phyloP scores from a whole-genome alignment of 2,329 filamentous ascomycete genomes.

The Hortaea werneckii region DNA sequence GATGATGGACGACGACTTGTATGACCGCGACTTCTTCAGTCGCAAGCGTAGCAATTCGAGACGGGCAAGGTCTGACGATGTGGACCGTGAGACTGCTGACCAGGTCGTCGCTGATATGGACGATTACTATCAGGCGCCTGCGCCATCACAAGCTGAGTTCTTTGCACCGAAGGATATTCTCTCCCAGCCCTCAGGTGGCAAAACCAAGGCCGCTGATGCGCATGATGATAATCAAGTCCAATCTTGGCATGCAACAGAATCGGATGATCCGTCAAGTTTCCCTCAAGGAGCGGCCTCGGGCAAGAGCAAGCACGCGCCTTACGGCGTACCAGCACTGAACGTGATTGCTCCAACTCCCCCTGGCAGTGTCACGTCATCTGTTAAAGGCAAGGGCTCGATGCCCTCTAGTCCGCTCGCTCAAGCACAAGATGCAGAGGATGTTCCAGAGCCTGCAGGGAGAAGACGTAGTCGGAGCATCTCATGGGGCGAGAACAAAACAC shows the following conservation, averaged over 20 bases:
- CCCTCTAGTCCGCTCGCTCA: constrained; percentile 25
- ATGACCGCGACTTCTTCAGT: constrained; percentile 37
- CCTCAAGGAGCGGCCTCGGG: constrained; percentile 4
- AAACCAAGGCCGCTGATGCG: constrained; percentile 28
- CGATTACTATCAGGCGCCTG: constrained; percentile 27
- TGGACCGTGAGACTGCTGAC: constrained; percentile 24
- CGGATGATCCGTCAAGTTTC: constrained; percentile 9
- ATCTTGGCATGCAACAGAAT: constrained; percentile 32
- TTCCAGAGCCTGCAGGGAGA: constrained; percentile 7
- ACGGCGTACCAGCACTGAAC: constrained; percentile 42
- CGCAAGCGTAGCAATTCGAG: constrained; percentile 20
- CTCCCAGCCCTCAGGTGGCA: constrained; percentile 26
- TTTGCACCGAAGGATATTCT: constrained; percentile 38
- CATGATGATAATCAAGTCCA: constrained; percentile 36
- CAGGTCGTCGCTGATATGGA: constrained; percentile 35
- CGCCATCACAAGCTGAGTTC: constrained; percentile 36
- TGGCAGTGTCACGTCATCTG: constrained; percentile 23
- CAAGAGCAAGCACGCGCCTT: constrained; percentile 13
- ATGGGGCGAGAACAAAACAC: constrained; percentile 39
- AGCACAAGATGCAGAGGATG: constrained; percentile 7
- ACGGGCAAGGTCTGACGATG: constrained; percentile 15
- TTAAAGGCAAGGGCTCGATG: constrained; percentile 26
- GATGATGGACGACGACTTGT: constrained; percentile 36
- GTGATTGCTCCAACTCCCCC: constrained; percentile 49
- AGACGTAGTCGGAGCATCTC: constrained; percentile 28